A percentile compares a stretch with the other conserved stretches of the same genome.
phyloP scores from a whole-genome alignment of 306 rosid species.

The Crataegus laevigata region DNA sequence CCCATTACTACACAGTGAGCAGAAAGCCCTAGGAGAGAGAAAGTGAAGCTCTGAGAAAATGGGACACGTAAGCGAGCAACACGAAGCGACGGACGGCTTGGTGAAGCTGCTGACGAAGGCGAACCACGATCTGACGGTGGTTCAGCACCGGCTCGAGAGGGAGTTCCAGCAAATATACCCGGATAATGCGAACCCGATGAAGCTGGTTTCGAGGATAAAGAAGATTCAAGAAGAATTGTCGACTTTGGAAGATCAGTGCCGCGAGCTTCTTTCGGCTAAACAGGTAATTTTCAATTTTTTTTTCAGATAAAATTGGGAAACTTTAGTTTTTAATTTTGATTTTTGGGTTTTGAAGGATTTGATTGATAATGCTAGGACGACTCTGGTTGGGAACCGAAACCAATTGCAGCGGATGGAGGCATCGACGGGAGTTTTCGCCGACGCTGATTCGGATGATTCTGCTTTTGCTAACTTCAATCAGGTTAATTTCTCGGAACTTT shows the following conservation, averaged over 20 bases:
- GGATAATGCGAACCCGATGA: conserved; percentile 79
- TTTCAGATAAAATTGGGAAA: not conserved
- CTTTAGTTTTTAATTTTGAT: not conserved
- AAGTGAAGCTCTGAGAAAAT: conserved; percentile 14
- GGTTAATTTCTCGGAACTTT: too few species aligned
- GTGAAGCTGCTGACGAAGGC: conserved; percentile 63
- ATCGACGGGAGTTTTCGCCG: conserved; percentile 39
- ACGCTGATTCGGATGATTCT: conserved; percentile 39
- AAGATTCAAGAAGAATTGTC: conserved; percentile 64
- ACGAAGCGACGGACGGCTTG: conserved; percentile 67
- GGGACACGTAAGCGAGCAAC: conserved; percentile 40
- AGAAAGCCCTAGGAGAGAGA: conserved; percentile 9
- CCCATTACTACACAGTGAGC: not conserved
- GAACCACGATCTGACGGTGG: conserved; percentile 58
- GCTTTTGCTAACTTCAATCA: conserved; percentile 72
- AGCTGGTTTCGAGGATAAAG: conserved; percentile 69
- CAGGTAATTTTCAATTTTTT: conserved; percentile 35
- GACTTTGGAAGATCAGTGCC: conserved; percentile 68
- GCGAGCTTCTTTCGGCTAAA: conserved; percentile 69
- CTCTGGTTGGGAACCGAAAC: conserved; percentile 67
- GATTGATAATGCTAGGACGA: conserved; percentile 73
- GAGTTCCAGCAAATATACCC: conserved; percentile 79
- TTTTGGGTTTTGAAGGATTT: conserved; percentile 49
- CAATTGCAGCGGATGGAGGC: conserved; percentile 62
- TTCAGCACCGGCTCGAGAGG: conserved; percentile 60